Evolutionary conservation across 1,284 basidiomycete species (phyloP), one percentile per base, ranked within the genome.

Genomic region (Ustilago loliicola): DNA sequence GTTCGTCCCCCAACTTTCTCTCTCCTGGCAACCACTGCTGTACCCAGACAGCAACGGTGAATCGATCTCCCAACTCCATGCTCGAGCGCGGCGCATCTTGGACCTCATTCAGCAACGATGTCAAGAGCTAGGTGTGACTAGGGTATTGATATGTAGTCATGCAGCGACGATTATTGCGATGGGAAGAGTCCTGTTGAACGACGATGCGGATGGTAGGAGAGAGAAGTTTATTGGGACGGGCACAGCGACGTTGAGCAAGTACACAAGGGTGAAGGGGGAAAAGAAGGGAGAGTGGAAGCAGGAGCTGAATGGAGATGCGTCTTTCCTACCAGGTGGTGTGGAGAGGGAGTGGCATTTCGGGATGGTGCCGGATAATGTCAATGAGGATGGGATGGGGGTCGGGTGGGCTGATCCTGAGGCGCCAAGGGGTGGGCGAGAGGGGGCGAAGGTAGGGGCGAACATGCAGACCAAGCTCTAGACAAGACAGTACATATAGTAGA

Each of bases 141-240:
- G 89, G 8, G 87, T 94, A 15, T 83, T 95, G 40, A 86, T 95
- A 30, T 89, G 94, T 74, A 91, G 90, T 67, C 94, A 95, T 84
- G 94, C 94, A 0, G 94, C 93, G 17, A 92, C 93, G 5, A 88
- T 89, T 70, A 93, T 94, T 72, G 91, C 91, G 3, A 89, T 95
- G 50, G 89, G 90, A 5, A 88, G 91, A 61, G 90, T 88, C 45
- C 88, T 95, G 42, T 73, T 91, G 6, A 90, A 89, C 1, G 88
- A 91, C 50, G 76, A 75, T 45, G 52, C 61, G 23, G 56, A 70
- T 51, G 61, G 61, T 32, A 52, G 87, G 88, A 30, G 83, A 86
- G 0, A 63, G 91, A 32, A 48, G 13, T 61, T 72, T n/a, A 72
- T 85, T n/a, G 79, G 77, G 3, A 81, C 82, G 4, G 82, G 80